Conservation (phyloP, 2,329 filamentous ascomycete genomes). For the Aspergillus floridensis region DNA sequence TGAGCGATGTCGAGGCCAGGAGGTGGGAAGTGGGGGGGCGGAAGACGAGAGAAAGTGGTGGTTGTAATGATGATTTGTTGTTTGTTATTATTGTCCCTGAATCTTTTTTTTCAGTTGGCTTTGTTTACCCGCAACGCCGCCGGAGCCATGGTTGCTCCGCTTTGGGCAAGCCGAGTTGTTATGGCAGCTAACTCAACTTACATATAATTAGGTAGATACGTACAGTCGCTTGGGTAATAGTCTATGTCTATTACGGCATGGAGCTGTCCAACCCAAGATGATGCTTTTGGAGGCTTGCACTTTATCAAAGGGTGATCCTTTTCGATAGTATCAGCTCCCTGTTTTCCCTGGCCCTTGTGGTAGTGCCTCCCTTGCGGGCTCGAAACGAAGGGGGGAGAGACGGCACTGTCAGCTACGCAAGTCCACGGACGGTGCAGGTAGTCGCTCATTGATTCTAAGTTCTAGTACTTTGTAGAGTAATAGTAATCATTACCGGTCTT, state of each 20-base stretch:
- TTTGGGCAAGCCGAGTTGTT: slow-evolving; percentile 12
- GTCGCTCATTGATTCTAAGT: too few species aligned
- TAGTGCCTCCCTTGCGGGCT: too few species aligned
- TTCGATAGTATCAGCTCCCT: too few species aligned
- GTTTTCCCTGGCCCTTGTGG: too few species aligned
- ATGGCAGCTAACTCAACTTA: slow-evolving; percentile 8
- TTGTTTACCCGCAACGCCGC: slow-evolving; percentile 16
- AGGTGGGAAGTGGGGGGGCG: neutral
- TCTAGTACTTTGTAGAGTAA: too few species aligned
- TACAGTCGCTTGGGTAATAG: too few species aligned
- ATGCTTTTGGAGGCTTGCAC: neutral
- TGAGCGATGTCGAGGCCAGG: neutral
- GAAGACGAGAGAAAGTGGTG: neutral
- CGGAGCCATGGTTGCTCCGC: slow-evolving; percentile 12
- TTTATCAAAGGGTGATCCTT: too few species aligned
- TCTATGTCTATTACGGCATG: neutral
- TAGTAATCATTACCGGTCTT: too few species aligned
- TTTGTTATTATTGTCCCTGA: slow-evolving; percentile 3
- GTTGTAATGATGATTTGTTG: neutral
- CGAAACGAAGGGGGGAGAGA: too few species aligned
- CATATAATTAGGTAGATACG: neutral
- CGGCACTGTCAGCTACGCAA: too few species aligned
- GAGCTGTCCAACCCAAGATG: neutral
- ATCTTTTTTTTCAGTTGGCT: slow-evolving; percentile 11
- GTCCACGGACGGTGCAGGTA: too few species aligned